Conservation (phyloP, 352 stramenopile genomes). For the Peronosclerospora sorghi region DNA sequence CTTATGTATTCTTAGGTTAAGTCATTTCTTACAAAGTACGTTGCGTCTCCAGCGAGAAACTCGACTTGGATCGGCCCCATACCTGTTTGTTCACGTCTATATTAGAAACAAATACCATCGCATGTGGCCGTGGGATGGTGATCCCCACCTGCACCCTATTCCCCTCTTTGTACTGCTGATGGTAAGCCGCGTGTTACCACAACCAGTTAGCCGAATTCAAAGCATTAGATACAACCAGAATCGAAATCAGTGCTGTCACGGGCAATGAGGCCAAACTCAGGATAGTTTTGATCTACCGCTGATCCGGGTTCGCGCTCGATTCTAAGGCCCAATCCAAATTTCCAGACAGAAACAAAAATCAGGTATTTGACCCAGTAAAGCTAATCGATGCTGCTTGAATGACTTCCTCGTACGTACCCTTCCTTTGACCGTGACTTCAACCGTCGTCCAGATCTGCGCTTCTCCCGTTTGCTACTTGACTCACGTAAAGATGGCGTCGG, state of each 20-base stretch:
- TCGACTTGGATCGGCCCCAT: slow-evolving; percentile 18
- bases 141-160: slow-evolving; percentile 20
- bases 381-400: slow-evolving; percentile 17
- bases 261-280: slow-evolving; percentile 18
- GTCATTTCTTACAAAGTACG: slow-evolving; percentile 29
- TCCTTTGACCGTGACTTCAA: slow-evolving; percentile 20
- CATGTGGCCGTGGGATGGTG: slow-evolving; percentile 1
- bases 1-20: slow-evolving; percentile 28
- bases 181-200: neutral
- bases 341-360: slow-evolving; percentile 15
- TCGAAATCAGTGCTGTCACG: slow-evolving; percentile 31
- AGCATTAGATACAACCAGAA: slow-evolving; percentile 25
- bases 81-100: slow-evolving; percentile 20
- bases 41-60: slow-evolving; percentile 14
- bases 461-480: slow-evolving; percentile 22
- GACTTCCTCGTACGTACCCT: slow-evolving; percentile 29
- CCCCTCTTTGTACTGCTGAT: slow-evolving; percentile 21
- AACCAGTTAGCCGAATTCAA: slow-evolving; percentile 2
- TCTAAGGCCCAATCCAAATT: slow-evolving; percentile 22
- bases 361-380: slow-evolving; percentile 17
- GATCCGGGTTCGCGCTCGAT: slow-evolving; percentile 15
- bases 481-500: slow-evolving; percentile 10
- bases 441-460: slow-evolving; percentile 19
- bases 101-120: slow-evolving; percentile 23
- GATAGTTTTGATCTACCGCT: slow-evolving; percentile 16